These are phyloP conservation scores for Tritrichomonas musculus DNA, from an alignment of 208 protist genomes.

Conservation along the genomic window DNA sequence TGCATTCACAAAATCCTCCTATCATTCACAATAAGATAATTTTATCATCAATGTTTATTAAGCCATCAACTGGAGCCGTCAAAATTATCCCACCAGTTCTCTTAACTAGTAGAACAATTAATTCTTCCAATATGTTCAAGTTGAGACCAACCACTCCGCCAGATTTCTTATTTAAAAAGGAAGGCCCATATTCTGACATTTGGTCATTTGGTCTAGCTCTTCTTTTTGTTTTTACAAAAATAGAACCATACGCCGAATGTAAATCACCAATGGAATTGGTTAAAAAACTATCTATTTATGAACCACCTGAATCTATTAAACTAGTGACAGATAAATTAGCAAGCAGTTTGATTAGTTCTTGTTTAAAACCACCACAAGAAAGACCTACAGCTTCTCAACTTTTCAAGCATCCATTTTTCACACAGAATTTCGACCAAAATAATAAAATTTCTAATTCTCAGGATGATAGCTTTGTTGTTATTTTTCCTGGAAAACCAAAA, in stretches of 20 bases:
- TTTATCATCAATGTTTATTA: neutral
- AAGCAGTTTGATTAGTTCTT: neutral
- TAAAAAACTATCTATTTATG: neutral
- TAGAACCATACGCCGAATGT: neutral
- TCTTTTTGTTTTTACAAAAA: neutral
- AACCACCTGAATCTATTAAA: neutral
- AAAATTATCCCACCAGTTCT: neutral
- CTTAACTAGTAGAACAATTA: neutral
- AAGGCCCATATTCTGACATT: neutral
- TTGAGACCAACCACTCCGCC: neutral
- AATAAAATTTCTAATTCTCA: no score
- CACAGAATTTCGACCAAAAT: neutral
- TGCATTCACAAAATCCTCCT: neutral
- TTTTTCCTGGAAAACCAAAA: no score
- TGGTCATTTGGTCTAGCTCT: neutral
- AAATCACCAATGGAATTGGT: neutral
- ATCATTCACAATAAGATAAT: neutral
- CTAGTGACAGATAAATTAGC: neutral
- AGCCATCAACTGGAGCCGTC: neutral
- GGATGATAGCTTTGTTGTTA: no score
- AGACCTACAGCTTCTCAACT: neutral
- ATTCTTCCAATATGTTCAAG: neutral
- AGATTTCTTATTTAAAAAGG: neutral
- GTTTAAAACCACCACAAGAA: neutral
- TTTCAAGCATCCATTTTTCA: neutral